Evolutionary conservation across 73 alveolate species (phyloP), one percentile per base, ranked within the genome.

Genomic region (Halteria grandinella): DNA sequence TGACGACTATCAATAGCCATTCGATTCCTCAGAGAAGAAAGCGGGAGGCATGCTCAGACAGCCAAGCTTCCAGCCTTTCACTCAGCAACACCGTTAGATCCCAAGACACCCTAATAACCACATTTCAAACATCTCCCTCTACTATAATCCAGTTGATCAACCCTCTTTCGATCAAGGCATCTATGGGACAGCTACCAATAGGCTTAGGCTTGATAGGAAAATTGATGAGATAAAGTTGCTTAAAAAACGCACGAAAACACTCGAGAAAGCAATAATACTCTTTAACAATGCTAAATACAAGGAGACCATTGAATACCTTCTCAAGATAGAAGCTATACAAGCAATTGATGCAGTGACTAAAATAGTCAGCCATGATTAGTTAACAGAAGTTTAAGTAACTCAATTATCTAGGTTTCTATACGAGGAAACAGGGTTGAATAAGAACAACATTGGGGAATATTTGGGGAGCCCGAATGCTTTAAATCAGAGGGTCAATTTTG

Each of bases 371-470:
- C 5, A 23, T 17, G 8, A 48, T 8, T 48, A 6, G 17, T 57
- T 57, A 40, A 27, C 37, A 40, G 8, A 60, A 8, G 57, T 17
- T 15, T 60, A 60, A 60, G 77, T 43, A 8, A 17, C 21, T 11
- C 23, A 37, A n/a, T 60, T 60, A 24, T 21, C 59, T 4, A 39
- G 14, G 24, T 60, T 60, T 21, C 24, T 60, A 23, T 60, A 12
- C 43, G 32, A 60, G 21, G 43, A 21, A 11, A 32, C 21, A 17
- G 77, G 77, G 4, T 33, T 60, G 12, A 60, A 60, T 23, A 60
- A 60, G 34, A 60, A 60, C 24, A 60, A 60, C 18, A 60, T 60
- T 17, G 77, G 77, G 12, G 77, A 60, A 29, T 60, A 11, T 37
- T 21, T 60, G 6, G 77, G 77, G 17, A 60, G 43, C 21, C 12